Percentiles rank a stretch among this genome's conserved stretches.
Evolutionary conservation across 2,329 filamentous ascomycete species (phyloP).

Genomic region (Aspergillus terreus): DNA sequence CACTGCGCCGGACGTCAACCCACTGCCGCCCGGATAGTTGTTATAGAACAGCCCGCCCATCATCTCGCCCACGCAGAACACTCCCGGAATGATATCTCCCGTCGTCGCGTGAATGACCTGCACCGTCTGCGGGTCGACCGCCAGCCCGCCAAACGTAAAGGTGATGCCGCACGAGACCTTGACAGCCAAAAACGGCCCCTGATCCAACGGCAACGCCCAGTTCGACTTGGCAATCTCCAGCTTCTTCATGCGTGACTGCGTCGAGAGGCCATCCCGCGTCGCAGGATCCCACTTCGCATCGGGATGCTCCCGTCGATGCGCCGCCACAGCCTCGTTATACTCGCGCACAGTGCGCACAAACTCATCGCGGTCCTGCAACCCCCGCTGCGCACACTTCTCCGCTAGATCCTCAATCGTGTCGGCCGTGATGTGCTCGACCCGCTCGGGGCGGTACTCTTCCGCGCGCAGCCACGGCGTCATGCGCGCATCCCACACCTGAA

Average conservation of each 20-base stretch:
- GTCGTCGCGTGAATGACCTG: constrained; percentile 49
- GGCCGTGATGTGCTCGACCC: constrained; percentile 52
- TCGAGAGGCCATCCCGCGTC: constrained; percentile 59
- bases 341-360: constrained; percentile 53
- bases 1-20: constrained; percentile 58
- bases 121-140: constrained; percentile 53
- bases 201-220: constrained; percentile 59
- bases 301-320: constrained; percentile 45
- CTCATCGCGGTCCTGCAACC: constrained; percentile 42
- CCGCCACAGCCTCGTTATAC: constrained; percentile 57
- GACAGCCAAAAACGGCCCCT: constrained; percentile 59
- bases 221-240: constrained; percentile 59
- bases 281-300: constrained; percentile 55
- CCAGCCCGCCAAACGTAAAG: constrained; percentile 65
- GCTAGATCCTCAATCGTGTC: constrained; percentile 55
- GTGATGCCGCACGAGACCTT: constrained; percentile 64
- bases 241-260: constrained; percentile 46
- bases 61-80: constrained; percentile 65
- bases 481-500: constrained; percentile 61
- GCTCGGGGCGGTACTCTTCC: constrained; percentile 61
- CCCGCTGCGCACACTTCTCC: constrained; percentile 43
- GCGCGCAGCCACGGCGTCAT: constrained; percentile 51
- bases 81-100: constrained; percentile 47
- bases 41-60: constrained; percentile 61
- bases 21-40: constrained; percentile 63